Percentiles rank a stretch among this genome's conserved stretches.
Evolutionary conservation across 129 eudicot species (phyloP).

Genomic region (Helichrysum umbraculigerum): DNA sequence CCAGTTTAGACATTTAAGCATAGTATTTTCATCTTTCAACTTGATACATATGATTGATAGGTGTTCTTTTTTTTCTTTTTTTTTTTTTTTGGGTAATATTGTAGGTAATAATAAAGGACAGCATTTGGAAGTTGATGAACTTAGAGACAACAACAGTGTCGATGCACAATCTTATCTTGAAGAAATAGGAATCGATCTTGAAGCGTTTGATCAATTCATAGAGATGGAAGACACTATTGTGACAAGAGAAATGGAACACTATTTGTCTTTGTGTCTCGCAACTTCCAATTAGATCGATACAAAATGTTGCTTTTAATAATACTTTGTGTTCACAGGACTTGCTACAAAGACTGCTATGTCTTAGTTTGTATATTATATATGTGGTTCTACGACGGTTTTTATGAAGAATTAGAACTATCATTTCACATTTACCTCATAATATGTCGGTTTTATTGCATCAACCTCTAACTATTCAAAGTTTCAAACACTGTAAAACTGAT

Average conservation of each 20-base stretch:
- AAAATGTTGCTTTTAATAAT: not conserved
- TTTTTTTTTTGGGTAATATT: not conserved
- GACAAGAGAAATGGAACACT: not conserved
- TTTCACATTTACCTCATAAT: too few species aligned
- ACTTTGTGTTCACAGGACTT: not conserved
- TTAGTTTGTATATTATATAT: not conserved
- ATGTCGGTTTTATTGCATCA: too few species aligned
- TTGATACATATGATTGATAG: not conserved
- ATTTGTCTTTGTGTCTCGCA: not conserved
- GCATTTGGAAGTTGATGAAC: constrained; percentile 3
- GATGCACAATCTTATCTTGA: not conserved
- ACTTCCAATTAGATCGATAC: not conserved
- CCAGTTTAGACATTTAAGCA: not conserved
- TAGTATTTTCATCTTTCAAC: not conserved
- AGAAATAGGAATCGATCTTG: not conserved
- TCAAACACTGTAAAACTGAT: too few species aligned
- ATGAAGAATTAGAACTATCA: too few species aligned
- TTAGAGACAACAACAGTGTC: not conserved
- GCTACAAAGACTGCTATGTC: not conserved
- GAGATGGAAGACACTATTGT: not conserved
- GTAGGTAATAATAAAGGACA: constrained; percentile 3
- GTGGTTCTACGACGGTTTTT: too few species aligned
- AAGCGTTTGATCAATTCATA: not conserved
- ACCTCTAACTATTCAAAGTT: too few species aligned
- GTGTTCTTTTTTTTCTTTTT: not conserved